These are phyloP conservation scores for Keithomyces neogunnii DNA, from an alignment of 2,329 filamentous ascomycete genomes.

Conservation along the genomic window DNA sequence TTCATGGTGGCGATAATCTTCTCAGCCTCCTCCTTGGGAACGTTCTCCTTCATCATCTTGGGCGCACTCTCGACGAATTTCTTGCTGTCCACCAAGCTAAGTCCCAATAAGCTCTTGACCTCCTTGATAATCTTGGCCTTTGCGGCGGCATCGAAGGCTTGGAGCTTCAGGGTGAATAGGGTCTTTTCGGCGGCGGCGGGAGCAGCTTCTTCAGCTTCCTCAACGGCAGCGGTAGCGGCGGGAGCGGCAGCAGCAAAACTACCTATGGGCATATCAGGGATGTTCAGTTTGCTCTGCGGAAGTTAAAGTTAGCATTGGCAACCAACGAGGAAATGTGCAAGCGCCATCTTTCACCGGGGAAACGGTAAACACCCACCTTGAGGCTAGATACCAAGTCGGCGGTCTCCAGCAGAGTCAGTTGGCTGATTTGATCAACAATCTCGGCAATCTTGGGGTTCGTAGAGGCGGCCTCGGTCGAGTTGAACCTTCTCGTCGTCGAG, in stretches of 20 bases:
- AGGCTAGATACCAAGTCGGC: conserved; percentile 89
- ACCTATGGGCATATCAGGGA: conserved; percentile 93
- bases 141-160: conserved; percentile 74
- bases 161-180: conserved; percentile 91
- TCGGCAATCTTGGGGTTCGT: conserved; percentile 83
- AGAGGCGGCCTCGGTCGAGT: conserved; percentile 66
- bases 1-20: conserved; percentile 97
- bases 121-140: conserved; percentile 99
- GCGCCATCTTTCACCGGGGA: neutral
- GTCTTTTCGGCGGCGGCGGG: conserved; percentile 91
- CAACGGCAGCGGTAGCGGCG: conserved; percentile 54
- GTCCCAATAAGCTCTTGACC: conserved; percentile 88
- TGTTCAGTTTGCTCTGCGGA: conserved; percentile 79
- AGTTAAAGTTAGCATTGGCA: neutral
- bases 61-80: conserved; percentile 99
- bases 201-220: conserved; percentile 83
- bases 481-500: conserved; percentile 63
- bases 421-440: conserved; percentile 98
- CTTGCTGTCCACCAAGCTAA: conserved; percentile 98
- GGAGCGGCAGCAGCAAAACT: conserved; percentile 70
- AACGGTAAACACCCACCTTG: conserved; percentile 57
- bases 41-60: conserved; percentile 98
- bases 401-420: conserved; percentile 95
- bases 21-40: conserved; percentile 97
- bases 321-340: neutral